phyloP scores from a whole-genome alignment of 495 filamentous ascomycete species.

The Tuber melanosporum region DNA sequence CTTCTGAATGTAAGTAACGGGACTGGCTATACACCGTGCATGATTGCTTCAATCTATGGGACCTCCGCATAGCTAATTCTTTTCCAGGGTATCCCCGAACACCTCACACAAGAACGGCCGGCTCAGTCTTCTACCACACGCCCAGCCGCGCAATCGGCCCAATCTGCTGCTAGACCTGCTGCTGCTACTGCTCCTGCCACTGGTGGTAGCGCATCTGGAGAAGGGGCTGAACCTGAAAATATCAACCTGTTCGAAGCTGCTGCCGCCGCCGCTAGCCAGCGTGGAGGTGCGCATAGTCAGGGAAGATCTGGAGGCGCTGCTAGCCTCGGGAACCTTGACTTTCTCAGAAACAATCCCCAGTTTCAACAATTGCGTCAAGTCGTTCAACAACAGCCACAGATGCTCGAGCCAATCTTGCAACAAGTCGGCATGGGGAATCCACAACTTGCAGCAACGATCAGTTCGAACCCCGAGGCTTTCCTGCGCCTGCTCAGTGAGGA shows the following conservation, averaged over 20 bases:
- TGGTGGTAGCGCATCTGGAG: slow-evolving; percentile 43
- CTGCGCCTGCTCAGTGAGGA: slow-evolving; percentile 80
- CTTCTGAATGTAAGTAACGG: slow-evolving; percentile 65
- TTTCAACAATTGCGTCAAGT: slow-evolving; percentile 97
- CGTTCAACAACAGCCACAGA: slow-evolving; percentile 92
- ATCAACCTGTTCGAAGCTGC: slow-evolving; percentile 90
- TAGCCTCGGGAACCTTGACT: slow-evolving; percentile 74
- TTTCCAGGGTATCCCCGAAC: slow-evolving; percentile 78
- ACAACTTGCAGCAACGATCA: slow-evolving; percentile 84
- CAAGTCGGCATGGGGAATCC: slow-evolving; percentile 95
- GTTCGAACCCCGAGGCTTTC: slow-evolving; percentile 85
- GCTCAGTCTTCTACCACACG: slow-evolving; percentile 46
- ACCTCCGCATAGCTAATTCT: background rate
- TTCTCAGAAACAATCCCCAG: slow-evolving; percentile 90
- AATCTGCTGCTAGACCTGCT: slow-evolving; percentile 43
- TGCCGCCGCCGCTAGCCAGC: slow-evolving; percentile 52
- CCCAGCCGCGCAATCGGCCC: slow-evolving; percentile 44
- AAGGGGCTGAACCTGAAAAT: slow-evolving; percentile 58
- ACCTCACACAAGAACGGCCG: slow-evolving; percentile 63
- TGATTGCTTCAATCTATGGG: slow-evolving; percentile 14
- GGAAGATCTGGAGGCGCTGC: slow-evolving; percentile 51
- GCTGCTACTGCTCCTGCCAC: slow-evolving; percentile 38
- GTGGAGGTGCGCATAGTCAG: slow-evolving; percentile 50
- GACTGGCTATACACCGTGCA: background rate
- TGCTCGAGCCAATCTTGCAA: slow-evolving; percentile 96